A percentile compares a stretch with the other conserved stretches of the same genome.
phyloP scores from a whole-genome alignment of 495 filamentous ascomycete genomes.

The Penicillium desertorum region DNA sequence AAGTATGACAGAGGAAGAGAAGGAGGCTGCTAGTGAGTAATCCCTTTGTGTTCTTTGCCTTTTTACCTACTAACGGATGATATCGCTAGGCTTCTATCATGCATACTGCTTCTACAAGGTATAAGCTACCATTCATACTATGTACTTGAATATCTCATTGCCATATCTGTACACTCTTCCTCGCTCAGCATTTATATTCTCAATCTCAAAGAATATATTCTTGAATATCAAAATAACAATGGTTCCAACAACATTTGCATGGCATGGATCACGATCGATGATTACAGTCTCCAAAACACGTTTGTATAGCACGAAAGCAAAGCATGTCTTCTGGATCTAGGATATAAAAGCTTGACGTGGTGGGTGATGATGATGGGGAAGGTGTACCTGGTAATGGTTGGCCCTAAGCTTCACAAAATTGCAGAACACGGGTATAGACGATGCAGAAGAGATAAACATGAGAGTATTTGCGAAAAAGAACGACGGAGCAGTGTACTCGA shows the following conservation, averaged over 20 bases:
- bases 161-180: neutral
- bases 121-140: constrained; percentile 33
- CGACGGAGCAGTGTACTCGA: neutral
- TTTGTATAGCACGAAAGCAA: too few species aligned
- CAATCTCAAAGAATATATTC: neutral
- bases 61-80: constrained; percentile 13
- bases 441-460: too few species aligned
- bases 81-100: constrained; percentile 67
- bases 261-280: neutral
- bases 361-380: too few species aligned
- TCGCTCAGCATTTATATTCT: neutral
- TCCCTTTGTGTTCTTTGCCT: neutral
- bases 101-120: constrained; percentile 95
- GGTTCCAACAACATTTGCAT: neutral
- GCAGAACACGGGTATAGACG: too few species aligned
- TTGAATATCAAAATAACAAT: neutral
- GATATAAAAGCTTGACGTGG: too few species aligned
- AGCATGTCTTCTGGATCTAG: too few species aligned
- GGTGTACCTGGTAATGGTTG: too few species aligned
- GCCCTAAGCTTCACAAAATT: too few species aligned
- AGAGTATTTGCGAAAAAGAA: too few species aligned
- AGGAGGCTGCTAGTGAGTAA: constrained; percentile 75
- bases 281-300: neutral
- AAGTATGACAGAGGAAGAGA: constrained; percentile 73
- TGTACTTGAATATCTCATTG: neutral